These are phyloP conservation scores for Dendrobium catenatum DNA, from an alignment of 106 monocot species.

Conservation along the genomic window DNA sequence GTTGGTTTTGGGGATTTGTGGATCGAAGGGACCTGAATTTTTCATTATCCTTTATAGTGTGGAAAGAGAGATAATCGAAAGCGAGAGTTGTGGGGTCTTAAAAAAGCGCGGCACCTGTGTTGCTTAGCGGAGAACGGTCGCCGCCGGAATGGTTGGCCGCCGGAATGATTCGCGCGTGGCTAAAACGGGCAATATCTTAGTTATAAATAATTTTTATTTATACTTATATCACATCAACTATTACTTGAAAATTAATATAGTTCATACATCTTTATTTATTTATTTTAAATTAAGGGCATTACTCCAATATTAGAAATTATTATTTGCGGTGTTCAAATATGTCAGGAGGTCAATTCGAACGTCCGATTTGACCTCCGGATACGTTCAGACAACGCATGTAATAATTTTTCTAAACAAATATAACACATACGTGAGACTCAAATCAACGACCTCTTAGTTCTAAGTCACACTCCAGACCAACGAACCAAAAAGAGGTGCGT, in stretches of 20 bases:
- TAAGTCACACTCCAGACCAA: no score
- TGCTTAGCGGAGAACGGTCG: neutral
- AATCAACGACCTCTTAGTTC: no score
- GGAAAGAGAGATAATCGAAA: neutral
- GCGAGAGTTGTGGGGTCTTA: neutral
- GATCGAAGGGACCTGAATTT: neutral
- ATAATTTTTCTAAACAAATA: no score
- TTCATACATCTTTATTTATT: neutral
- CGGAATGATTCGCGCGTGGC: neutral
- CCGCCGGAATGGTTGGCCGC: neutral
- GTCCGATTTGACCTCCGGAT: no score
- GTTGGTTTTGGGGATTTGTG: slow-evolving; percentile 3
- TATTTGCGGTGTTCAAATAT: no score
- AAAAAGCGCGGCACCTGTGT: neutral
- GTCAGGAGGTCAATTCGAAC: no score
- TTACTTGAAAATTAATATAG: neutral
- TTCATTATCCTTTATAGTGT: neutral
- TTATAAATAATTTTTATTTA: neutral
- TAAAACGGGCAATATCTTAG: neutral
- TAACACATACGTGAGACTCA: no score
- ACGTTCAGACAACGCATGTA: no score
- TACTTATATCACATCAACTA: neutral
- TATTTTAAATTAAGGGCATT: neutral
- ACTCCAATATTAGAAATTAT: no score
- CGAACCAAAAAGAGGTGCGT: no score